Base-by-base conservation (phyloP, 2,329 filamentous ascomycete genomes). In the Verticillium zaregamsianum region DNA sequence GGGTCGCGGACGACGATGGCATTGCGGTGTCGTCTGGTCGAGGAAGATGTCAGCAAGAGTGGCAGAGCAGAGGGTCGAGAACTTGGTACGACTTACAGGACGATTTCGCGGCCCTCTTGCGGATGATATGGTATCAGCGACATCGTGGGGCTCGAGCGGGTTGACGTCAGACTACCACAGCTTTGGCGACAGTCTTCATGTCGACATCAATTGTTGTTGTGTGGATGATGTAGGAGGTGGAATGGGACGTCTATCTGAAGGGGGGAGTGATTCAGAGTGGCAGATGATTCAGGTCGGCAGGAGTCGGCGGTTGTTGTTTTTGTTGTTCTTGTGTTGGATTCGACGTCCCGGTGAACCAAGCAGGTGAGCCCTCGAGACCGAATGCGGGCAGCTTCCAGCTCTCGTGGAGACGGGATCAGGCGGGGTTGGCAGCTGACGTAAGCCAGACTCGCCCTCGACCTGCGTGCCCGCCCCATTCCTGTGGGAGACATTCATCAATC, bases 1-100 rank as follows among this genome's bases (percentile, higher is more conserved):
- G 88, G 90, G 77, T 99, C 94, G 71, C 91, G 93, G 40, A 98
- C 88, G 55, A 99, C 95, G 62, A 99, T 88, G 25, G 93, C 90
- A 77, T 97, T 92, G 71, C 92, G 90, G 74, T 97, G 93, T 65
- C 94, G 95, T 59, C 95, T 98, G 70, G 35, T 45, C 14, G 52
- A 57, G 17, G 62, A 49, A 52, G 40, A 57, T 14, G 37, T 55
- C 31, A 55, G 54, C 28, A 32, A 32, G n/a, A 33, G 5, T 25
- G n/a, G 20, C 25, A 54, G 59, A n/a, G 61, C 49, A 52, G 49
- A 57, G 28, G 52, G 31, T 8, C 15, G 5, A n/a, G 33, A 15
- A 1, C 25, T 7, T 15, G 45, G 31, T 58, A 56, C 68, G 68
- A 83, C 90, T 70, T 83, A 93, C 90, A 95, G 81, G 45, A 94